Percentiles rank a stretch among this genome's conserved stretches.
Conservation (phyloP, 2,329 filamentous ascomycete genomes). For the Trichoderma koningiopsis region DNA sequence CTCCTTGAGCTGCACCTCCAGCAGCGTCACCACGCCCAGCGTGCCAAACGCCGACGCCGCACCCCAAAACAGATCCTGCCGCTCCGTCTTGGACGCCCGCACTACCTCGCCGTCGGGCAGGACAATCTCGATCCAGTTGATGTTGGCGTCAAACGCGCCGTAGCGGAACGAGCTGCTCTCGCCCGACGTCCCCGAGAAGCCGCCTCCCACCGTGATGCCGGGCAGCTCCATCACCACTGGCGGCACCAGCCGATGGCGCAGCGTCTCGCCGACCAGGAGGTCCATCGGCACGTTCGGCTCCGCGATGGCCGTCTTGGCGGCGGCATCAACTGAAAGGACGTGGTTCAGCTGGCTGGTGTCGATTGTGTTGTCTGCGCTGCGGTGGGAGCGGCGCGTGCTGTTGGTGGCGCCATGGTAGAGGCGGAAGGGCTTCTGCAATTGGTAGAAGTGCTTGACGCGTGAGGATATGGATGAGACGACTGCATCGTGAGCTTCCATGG, state of each 20-base stretch:
- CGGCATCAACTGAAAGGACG: constrained; percentile 62
- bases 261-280: constrained; percentile 58
- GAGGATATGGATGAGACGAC: constrained; percentile 48
- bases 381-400: constrained; percentile 64
- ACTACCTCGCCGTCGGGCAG: constrained; percentile 61
- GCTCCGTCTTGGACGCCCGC: constrained; percentile 55
- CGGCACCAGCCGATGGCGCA: constrained; percentile 60
- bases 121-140: constrained; percentile 66
- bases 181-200: constrained; percentile 67
- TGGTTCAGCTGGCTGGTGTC: constrained; percentile 67
- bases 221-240: constrained; percentile 72
- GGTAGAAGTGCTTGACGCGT: constrained; percentile 48
- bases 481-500: constrained; percentile 49
- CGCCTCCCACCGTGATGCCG: constrained; percentile 71
- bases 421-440: constrained; percentile 60
- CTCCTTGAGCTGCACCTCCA: constrained; percentile 61
- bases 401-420: constrained; percentile 79
- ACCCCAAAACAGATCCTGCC: constrained; percentile 63
- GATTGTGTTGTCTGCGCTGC: constrained; percentile 57
- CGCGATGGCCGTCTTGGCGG: constrained; percentile 59
- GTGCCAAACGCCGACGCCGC: constrained; percentile 68
- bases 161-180: constrained; percentile 70
- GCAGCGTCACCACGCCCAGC: constrained; percentile 64
- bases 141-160: constrained; percentile 65
- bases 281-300: constrained; percentile 74